A percentile compares a stretch with the other conserved stretches of the same genome.
phyloP scores from a whole-genome alignment of 176 grass and related monocot species.

The Carex scoparia region DNA sequence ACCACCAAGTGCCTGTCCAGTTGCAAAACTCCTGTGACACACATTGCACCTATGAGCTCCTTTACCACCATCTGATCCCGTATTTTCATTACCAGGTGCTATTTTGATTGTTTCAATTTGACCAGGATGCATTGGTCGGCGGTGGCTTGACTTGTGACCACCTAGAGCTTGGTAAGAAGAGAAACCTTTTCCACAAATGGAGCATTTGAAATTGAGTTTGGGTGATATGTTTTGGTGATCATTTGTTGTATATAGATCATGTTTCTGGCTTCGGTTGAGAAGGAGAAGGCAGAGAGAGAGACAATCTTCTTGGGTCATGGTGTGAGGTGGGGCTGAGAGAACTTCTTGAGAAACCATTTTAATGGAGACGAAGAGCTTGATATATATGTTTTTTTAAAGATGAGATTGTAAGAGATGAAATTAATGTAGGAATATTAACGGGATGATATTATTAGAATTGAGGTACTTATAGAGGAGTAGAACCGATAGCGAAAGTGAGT shows the following conservation, averaged over 20 bases:
- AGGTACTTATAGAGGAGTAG: background rate
- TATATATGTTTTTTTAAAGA: background rate
- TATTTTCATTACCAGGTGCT: background rate
- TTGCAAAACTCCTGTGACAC: conserved; percentile 49
- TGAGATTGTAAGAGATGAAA: conserved; percentile 25
- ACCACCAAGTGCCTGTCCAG: conserved; percentile 74
- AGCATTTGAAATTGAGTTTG: conserved; percentile 49
- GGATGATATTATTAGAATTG: background rate
- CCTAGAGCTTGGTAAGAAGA: conserved; percentile 78
- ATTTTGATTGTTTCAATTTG: background rate
- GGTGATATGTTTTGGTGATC: background rate
- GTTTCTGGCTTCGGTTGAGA: conserved; percentile 27
- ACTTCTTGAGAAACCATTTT: conserved; percentile 3
- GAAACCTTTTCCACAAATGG: conserved; percentile 71
- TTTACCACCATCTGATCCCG: background rate
- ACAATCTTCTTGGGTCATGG: conserved; percentile 48
- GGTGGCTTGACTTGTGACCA: conserved; percentile 93
- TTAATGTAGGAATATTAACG: background rate
- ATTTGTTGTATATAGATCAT: background rate
- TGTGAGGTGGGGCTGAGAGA: conserved; percentile 26
- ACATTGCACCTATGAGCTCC: conserved; percentile 49
- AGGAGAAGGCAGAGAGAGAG: conserved; percentile 59
- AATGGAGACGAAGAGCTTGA: conserved; percentile 19
- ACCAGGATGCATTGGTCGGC: conserved; percentile 19
- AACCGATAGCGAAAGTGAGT: background rate